Evolutionary conservation across 163 green algal genomes (phyloP).

Genomic region (Prototheca wickerhamii): DNA sequence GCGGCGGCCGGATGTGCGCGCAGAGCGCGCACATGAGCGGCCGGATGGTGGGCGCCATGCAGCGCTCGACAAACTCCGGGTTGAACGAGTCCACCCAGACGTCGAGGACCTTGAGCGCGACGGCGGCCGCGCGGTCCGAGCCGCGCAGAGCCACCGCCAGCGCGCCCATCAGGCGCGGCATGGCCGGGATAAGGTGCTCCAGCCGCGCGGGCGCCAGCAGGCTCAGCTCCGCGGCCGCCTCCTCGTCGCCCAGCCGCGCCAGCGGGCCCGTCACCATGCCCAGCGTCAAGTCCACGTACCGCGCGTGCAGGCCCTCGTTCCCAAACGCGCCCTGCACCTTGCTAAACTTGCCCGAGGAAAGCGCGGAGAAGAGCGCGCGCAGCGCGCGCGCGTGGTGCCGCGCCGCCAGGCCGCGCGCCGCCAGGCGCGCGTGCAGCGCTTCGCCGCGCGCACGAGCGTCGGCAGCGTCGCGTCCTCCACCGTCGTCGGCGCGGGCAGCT

Average conservation of each 20-base stretch:
- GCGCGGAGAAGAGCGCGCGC: conserved; percentile 62
- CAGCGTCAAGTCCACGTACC: conserved; percentile 20
- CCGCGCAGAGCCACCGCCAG: conserved; percentile 64
- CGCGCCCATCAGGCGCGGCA: conserved; percentile 75
- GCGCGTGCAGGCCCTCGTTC: conserved; percentile 15
- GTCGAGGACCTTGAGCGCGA: conserved; percentile 69
- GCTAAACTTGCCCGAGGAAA: conserved; percentile 48
- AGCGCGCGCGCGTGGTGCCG: conserved; percentile 63
- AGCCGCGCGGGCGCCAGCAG: conserved; percentile 74
- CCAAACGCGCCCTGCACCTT: conserved; percentile 35
- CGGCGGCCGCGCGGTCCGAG: conserved; percentile 35
- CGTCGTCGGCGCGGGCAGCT: conserved; percentile 3
- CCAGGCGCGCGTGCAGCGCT: not conserved
- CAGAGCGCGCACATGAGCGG: conserved; percentile 64
- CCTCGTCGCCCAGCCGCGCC: not conserved
- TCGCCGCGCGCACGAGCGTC: conserved; percentile 12
- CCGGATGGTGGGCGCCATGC: conserved; percentile 60
- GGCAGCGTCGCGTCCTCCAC: conserved; percentile 21
- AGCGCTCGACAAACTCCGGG: conserved; percentile 89
- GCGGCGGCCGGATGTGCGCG: conserved; percentile 56
- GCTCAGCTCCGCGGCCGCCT: conserved; percentile 65
- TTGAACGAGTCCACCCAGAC: conserved; percentile 96
- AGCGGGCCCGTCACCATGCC: conserved; percentile 18
- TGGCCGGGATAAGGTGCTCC: conserved; percentile 61
- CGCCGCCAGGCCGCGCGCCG: not conserved